Evolutionary conservation across 371 early-diverging fungal genomes (phyloP), one percentile per base, ranked within the genome.

Genomic region (Sporodiniella umbellata): DNA sequence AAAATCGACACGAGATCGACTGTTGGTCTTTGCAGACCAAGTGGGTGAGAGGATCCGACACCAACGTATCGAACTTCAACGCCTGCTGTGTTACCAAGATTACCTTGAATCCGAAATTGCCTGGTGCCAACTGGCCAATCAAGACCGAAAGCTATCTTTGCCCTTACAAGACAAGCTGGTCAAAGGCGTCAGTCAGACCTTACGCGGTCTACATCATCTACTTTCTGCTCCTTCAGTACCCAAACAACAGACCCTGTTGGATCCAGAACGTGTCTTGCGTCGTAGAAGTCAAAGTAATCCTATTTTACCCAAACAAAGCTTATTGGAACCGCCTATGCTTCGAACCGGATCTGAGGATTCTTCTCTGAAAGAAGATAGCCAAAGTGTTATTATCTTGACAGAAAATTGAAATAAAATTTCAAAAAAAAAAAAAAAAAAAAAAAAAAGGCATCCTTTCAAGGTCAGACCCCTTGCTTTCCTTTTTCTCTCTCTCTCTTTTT

Each of bases 51-150:
- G 78, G 21, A 56, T 89, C 4, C 74, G 72, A 43, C 64, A 62
- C 8, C 69, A 80, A 28, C 79, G 82, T 33, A 54, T 88, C 23
- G 69, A 77, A 25, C 64, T 86, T 38, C 86, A 84, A 35, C 69
- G 80, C 21, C 53, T 86, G 11, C 78, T 80, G 23, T 90, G 90
- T 54, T 90, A 87, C 62, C 68, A 81, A 14, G 86, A 86, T 26
- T 82, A 81, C 47, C 47, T 90, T n/a, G 83, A 87, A 53, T 72
- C 73, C 14, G 88, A 88, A 48, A 58, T 88, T 23, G 21, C 38
- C 10, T 56, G 66, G 69, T 37, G 70, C 61, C 5, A 42, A 18
- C 42, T 47, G 15, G 6, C 47, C n/a, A 40, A 39, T 23, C 54
- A 38, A 18, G 23, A 10, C 19, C 35, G 64, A 22, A 64, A 56